phyloP scores from a whole-genome alignment of 2,329 filamentous ascomycete genomes.

The Diaporthe destruens region DNA sequence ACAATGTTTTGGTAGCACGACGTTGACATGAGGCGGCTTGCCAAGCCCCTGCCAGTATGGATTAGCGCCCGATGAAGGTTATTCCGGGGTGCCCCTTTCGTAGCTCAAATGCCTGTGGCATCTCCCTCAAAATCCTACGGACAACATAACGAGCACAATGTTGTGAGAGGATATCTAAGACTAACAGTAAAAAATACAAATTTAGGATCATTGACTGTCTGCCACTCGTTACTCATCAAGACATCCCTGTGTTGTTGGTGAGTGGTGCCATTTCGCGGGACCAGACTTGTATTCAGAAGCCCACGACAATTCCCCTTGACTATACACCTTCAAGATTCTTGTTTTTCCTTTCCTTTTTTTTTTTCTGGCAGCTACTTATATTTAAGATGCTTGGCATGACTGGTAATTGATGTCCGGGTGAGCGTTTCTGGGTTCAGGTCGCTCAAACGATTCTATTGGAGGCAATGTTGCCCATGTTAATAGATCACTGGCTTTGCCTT shows the following conservation, averaged over 20 bases:
- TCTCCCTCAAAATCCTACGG: background rate
- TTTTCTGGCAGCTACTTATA: background rate
- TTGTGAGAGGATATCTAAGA: background rate
- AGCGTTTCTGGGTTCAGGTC: background rate
- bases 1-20: background rate
- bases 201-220: background rate
- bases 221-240: background rate
- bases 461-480: background rate
- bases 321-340: background rate
- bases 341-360: too few relatives aligned
- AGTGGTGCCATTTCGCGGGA: too few relatives aligned
- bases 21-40: background rate
- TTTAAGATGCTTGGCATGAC: background rate
- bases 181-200: background rate
- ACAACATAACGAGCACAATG: too few relatives aligned
- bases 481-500: too few relatives aligned
- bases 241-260: background rate
- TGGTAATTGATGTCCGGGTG: background rate
- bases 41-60: background rate
- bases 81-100: background rate
- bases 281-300: too few relatives aligned
- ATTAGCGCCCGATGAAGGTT: background rate
- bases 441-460: background rate
- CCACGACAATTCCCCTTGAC: background rate
- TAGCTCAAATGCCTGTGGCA: background rate